Percentiles rank a stretch among this genome's conserved stretches.
phyloP scores from a whole-genome alignment of 148 eudicot species.

The Nepenthes gracilis region DNA sequence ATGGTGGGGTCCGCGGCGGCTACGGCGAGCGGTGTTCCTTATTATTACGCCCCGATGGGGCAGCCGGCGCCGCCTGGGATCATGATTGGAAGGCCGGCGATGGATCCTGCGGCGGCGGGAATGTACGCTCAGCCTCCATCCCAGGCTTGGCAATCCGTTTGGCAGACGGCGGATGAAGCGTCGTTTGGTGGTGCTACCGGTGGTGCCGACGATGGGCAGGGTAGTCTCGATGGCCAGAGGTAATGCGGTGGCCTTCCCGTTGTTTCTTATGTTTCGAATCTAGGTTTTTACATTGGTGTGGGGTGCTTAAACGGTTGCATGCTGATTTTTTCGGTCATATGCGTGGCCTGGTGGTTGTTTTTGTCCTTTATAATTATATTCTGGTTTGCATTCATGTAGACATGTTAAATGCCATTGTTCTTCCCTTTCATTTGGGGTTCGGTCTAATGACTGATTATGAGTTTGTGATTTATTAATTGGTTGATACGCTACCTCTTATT shows the following conservation, averaged over 20 bases:
- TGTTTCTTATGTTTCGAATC: no score
- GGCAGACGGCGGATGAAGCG: conserved; percentile 57
- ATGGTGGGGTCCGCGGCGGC: conserved; percentile 14
- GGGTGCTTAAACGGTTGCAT: no score
- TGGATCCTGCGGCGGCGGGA: conserved; percentile 29
- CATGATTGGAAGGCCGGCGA: conserved; percentile 53
- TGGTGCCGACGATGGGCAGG: conserved; percentile 18
- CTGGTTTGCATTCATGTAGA: no score
- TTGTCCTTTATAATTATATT: no score
- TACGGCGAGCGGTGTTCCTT: conserved; percentile 65
- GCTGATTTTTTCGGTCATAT: no score
- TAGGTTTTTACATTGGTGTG: no score
- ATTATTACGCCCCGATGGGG: conserved; percentile 61
- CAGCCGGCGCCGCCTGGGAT: conserved; percentile 41
- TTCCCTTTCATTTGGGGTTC: no score
- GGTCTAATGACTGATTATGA: no score
- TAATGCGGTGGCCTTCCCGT: conserved; percentile 1
- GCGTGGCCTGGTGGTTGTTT: no score
- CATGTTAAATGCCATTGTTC: no score
- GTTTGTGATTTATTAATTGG: no score
- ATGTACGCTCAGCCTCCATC: conserved; percentile 44
- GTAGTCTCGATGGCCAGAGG: conserved; percentile 58
- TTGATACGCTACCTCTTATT: no score
- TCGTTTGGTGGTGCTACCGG: conserved; percentile 31
- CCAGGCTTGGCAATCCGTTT: conserved; percentile 81